Evolutionary conservation across 2,329 filamentous ascomycete species (phyloP), one percentile per base, ranked within the genome.

Genomic region (Chrysoporthe puriensis): DNA sequence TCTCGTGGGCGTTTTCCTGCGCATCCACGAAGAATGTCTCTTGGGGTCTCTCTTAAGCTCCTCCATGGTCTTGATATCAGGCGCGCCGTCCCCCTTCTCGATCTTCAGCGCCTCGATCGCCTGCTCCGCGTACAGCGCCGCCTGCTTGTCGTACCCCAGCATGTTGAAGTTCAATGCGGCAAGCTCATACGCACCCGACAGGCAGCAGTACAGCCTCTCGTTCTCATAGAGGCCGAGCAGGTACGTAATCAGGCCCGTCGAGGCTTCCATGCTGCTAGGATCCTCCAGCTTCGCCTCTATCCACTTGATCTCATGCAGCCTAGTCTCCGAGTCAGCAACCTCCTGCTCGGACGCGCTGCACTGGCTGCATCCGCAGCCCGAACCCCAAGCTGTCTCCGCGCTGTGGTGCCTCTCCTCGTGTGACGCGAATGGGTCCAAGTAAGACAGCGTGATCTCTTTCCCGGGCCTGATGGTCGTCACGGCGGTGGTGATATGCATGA

Each of bases 101-200:
- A 76, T 71, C 43, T 70, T 71, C 42, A 79, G 43, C 11, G 77
- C 78, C 6, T 72, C 76, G 1, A 71, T 74, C 2, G 79, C 80
- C 48, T 71, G 62, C 1, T n/a, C 32, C 2, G 79, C 79, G 66
- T 77, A 79, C 64, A 72, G 71, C 1, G 63, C 70, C 0, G 78
- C 75, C 66, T 73, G 72, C 44, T 72, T 73, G 67, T 76, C 76
- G 42, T 76, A 73, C 14, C 76, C 78, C 66, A 80, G 78, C 63
- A 80, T 73, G 13, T 77, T 76, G 48, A 73, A 78, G 57, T 80
- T 78, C n/a, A 81, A 72, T 21, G 80, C 80, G 1, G 79, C 79
- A 0, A 76, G 72, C 2, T 77, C 78, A 64, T 78, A 78, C 4
- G 76, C 77, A n/a, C 73, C 73, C 1, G 75, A 77, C 6, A 80